Conservation (phyloP, 2,329 filamentous ascomycete species). For the Exophiala oligosperma region DNA sequence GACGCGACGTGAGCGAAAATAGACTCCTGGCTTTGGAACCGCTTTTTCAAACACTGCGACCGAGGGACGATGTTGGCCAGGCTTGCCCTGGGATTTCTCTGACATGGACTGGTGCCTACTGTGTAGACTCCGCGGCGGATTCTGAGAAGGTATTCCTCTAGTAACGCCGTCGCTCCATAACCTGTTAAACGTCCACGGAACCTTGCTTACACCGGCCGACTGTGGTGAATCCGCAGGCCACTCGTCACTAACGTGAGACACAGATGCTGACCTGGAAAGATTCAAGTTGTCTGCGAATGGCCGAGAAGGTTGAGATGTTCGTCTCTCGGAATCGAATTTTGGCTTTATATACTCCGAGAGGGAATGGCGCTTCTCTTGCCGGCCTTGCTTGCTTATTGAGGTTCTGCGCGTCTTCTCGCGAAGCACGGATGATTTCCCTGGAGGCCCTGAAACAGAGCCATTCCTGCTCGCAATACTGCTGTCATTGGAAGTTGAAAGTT, state of each 20-base stretch:
- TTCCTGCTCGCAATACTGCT: neutral
- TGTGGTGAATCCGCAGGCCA: too few relatives aligned
- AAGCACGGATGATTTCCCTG: neutral
- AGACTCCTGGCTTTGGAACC: neutral
- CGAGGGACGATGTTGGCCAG: neutral
- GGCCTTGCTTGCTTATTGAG: neutral
- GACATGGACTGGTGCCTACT: neutral
- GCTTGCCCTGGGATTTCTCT: neutral
- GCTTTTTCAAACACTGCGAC: conserved; percentile 1
- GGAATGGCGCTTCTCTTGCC: neutral
- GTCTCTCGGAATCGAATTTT: neutral
- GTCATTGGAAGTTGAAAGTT: neutral
- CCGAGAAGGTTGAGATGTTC: neutral
- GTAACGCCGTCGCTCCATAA: too few relatives aligned
- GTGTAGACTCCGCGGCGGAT: neutral
- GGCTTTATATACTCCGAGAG: neutral
- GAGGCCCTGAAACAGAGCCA: neutral
- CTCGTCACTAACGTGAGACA: too few relatives aligned
- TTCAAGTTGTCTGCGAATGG: too few relatives aligned
- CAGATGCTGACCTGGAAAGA: too few relatives aligned
- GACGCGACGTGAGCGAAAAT: conserved; percentile 56
- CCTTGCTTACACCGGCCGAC: too few relatives aligned
- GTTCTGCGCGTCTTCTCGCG: neutral
- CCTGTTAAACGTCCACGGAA: too few relatives aligned
- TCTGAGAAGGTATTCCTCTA: neutral